These are phyloP conservation scores for Rhizodiscina lignyota DNA, from an alignment of 495 filamentous ascomycete species.

Conservation along the genomic window DNA sequence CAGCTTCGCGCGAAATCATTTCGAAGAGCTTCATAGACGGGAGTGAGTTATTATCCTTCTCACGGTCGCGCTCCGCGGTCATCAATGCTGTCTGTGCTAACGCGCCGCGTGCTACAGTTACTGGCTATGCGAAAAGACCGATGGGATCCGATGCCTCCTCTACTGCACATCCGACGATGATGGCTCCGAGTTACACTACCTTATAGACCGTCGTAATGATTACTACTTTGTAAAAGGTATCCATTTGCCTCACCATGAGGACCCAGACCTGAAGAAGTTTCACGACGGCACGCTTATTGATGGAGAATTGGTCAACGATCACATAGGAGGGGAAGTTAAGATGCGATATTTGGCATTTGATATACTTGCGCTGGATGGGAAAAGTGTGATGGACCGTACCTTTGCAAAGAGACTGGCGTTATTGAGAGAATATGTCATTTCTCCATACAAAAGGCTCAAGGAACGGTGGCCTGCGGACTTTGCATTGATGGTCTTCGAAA, in stretches of 20 bases:
- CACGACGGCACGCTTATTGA: constrained; percentile 76
- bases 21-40: constrained; percentile 54
- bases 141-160: constrained; percentile 86
- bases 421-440: constrained; percentile 60
- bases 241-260: constrained; percentile 59
- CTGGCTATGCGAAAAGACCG: constrained; percentile 96
- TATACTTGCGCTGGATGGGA: constrained; percentile 66
- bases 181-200: constrained; percentile 47
- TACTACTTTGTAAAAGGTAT: constrained; percentile 69
- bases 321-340: constrained; percentile 40
- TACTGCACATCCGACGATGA: constrained; percentile 51
- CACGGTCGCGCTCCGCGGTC: not conserved
- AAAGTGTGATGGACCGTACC: constrained; percentile 55
- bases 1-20: constrained; percentile 63
- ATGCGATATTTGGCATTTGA: constrained; percentile 87
- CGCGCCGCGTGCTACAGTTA: constrained; percentile 36
- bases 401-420: constrained; percentile 82
- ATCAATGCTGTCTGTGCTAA: not conserved
- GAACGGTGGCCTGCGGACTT: constrained; percentile 51
- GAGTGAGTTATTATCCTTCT: constrained; percentile 34
- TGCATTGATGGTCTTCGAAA: constrained; percentile 52
- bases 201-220: constrained; percentile 95
- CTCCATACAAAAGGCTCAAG: constrained; percentile 61
- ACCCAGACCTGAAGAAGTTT: constrained; percentile 40
- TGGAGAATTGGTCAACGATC: constrained; percentile 82